Evolutionary conservation across 2,329 filamentous ascomycete genomes (phyloP), one percentile per base, ranked within the genome.

Genomic region (Mycosphaerella arachidis): DNA sequence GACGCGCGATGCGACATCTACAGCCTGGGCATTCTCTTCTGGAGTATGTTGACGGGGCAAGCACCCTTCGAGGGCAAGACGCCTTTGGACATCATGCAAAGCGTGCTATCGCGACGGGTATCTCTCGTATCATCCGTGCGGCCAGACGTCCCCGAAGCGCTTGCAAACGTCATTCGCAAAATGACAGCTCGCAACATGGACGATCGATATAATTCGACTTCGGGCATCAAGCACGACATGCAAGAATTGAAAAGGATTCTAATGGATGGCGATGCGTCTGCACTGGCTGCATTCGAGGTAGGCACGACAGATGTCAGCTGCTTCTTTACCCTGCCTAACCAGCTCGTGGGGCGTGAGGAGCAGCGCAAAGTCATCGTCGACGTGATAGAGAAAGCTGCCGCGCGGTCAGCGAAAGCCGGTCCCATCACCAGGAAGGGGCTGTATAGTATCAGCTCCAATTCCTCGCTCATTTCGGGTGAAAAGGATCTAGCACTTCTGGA

Each of bases 1-100:
- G 93, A 97, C 75, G 90, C 85, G 48, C 85, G 93, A 45, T 97
- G 93, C 16, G 93, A 97, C 74, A 95, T 97, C 33, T 97, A 97
- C 77, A 92, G 91, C 0, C 79, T 97, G 0, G 93, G 93, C 4
- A 87, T 97, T 43, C 75, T 97, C 1, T 93, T 97, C 73, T 97
- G 91, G 88, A 90, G 85, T 8, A 84, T 95, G 70, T 79, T 96
- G 50, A 90, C 90, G 1, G 91, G 92, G 30, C 84, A 87, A 67
- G 84, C 89, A 3, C 89, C 91, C 0, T 96, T 94, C 66, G 87
- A 88, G 37, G 93, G 91, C 9, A 82, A 86, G 12, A 88, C 86
- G 0, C 90, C 92, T 0, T 84, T 97, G 60, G 92, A 97, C 69
- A 91, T 97, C 48, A 91, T 97, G 65, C 92, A 97, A 72, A 91